Percentiles rank a stretch among this genome's conserved stretches.
These are phyloP conservation scores for Thielaviopsis musarum DNA, from an alignment of 2,329 filamentous ascomycete species.

Conservation along the genomic window DNA sequence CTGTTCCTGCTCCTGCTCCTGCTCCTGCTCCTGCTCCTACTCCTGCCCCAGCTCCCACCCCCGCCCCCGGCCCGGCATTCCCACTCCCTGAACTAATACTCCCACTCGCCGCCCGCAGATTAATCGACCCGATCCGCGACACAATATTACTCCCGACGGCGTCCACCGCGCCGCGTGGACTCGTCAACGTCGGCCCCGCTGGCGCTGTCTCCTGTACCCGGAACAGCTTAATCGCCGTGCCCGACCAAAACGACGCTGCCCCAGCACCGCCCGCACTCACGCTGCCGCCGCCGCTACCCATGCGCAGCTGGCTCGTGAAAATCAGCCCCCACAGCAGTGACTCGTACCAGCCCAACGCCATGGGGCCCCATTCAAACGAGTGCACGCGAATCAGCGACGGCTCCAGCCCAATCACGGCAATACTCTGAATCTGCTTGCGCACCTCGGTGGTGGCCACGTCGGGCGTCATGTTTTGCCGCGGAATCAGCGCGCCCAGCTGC, in stretches of 20 bases:
- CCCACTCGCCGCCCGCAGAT: slow-evolving; percentile 35
- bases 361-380: slow-evolving; percentile 83
- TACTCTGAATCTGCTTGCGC: slow-evolving; percentile 38
- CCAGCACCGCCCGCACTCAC: slow-evolving; percentile 54
- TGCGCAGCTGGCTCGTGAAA: slow-evolving; percentile 78
- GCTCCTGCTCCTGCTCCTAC: too few species aligned
- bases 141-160: slow-evolving; percentile 84
- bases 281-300: slow-evolving; percentile 71
- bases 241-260: slow-evolving; percentile 66
- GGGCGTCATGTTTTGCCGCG: slow-evolving; percentile 29
- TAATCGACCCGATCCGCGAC: slow-evolving; percentile 67
- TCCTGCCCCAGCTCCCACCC: not conserved
- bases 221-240: slow-evolving; percentile 76
- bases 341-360: slow-evolving; percentile 90
- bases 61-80: not conserved
- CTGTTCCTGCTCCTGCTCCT: too few species aligned
- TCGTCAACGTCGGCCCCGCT: slow-evolving; percentile 63
- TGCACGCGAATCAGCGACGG: slow-evolving; percentile 61
- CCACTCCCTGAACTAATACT: slow-evolving; percentile 5
- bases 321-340: slow-evolving; percentile 86
- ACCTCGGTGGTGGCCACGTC: slow-evolving; percentile 29
- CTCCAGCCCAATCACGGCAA: slow-evolving; percentile 56
- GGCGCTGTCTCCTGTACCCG: slow-evolving; percentile 72
- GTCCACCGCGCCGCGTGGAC: slow-evolving; percentile 79
- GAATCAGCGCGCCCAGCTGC: slow-evolving; percentile 41